Evolutionary conservation across 140 eudicot genomes (phyloP).

Genomic region (Cichorium intybus): DNA sequence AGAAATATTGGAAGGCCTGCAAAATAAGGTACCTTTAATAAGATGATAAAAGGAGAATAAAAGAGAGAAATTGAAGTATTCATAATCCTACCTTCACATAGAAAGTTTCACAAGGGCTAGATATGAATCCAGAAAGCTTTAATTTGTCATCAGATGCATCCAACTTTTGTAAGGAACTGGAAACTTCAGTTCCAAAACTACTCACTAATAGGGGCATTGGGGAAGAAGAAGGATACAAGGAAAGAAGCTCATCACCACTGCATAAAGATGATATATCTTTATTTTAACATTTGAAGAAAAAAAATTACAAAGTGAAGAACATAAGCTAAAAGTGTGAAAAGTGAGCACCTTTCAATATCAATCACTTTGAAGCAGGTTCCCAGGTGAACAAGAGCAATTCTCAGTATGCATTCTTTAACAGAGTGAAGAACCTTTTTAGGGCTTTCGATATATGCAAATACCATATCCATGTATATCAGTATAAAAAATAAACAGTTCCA

Average conservation of each 20-base stretch:
- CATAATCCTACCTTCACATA: slow-evolving; percentile 54
- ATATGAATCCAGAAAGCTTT: slow-evolving; percentile 77
- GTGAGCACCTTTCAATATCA: slow-evolving; percentile 69
- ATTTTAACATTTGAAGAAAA: not conserved
- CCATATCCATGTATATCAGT: slow-evolving; percentile 25
- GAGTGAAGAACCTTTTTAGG: slow-evolving; percentile 77
- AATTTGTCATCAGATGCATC: slow-evolving; percentile 48
- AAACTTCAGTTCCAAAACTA: slow-evolving; percentile 56
- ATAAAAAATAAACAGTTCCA: slow-evolving; percentile 7
- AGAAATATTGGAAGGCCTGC: slow-evolving; percentile 92
- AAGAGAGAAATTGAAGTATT: slow-evolving; percentile 1
- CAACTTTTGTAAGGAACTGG: slow-evolving; percentile 41
- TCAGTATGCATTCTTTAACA: slow-evolving; percentile 58
- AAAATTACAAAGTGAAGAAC: not conserved
- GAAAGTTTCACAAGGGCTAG: slow-evolving; percentile 50
- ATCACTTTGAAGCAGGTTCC: slow-evolving; percentile 54
- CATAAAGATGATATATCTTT: slow-evolving; percentile 21
- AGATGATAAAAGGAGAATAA: slow-evolving; percentile 12
- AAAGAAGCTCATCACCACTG: slow-evolving; percentile 80
- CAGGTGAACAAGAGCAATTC: slow-evolving; percentile 77
- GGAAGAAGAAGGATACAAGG: slow-evolving; percentile 58
- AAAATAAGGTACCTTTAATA: slow-evolving; percentile 24
- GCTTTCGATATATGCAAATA: slow-evolving; percentile 35
- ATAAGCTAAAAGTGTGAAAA: slow-evolving; percentile 17
- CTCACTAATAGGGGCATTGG: slow-evolving; percentile 65